Evolutionary conservation across 768 basidiomycete species (phyloP).

Genomic region (Melanogaster broomeanus): DNA sequence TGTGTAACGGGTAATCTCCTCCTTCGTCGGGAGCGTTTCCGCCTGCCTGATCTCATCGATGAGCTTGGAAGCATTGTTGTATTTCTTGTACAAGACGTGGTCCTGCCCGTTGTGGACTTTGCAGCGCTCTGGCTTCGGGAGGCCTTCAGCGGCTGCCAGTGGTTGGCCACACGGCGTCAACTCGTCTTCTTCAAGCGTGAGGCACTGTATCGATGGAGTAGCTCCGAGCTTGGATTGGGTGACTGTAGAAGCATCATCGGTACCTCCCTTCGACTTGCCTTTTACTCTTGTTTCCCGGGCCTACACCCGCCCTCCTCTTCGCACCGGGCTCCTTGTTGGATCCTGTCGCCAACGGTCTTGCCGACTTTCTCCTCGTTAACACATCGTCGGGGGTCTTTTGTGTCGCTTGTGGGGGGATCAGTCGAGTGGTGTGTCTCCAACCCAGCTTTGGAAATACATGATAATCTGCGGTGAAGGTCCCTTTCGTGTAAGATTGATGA

Average conservation of each 20-base stretch:
- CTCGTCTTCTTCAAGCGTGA: slow-evolving; percentile 26
- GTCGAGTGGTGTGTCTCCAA: slow-evolving; percentile 29
- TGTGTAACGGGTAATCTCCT: slow-evolving; percentile 9
- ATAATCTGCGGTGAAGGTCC: background rate
- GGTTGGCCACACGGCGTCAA: slow-evolving; percentile 21
- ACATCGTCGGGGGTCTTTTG: slow-evolving; percentile 23
- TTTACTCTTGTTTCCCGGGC: slow-evolving; percentile 10
- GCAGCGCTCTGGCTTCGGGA: slow-evolving; percentile 19
- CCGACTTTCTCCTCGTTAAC: slow-evolving; percentile 26
- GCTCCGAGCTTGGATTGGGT: background rate
- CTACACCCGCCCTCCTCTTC: slow-evolving; percentile 30
- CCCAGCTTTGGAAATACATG: slow-evolving; percentile 26
- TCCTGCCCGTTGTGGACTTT: slow-evolving; percentile 28
- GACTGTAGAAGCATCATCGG: no score
- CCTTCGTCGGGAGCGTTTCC: slow-evolving; percentile 16
- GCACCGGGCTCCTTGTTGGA: slow-evolving; percentile 20
- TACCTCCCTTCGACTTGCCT: no score
- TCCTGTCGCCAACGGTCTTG: slow-evolving; percentile 12
- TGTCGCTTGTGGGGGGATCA: slow-evolving; percentile 16
- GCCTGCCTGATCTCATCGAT: slow-evolving; percentile 20
- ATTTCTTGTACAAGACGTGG: slow-evolving; percentile 20
- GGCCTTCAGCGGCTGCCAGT: slow-evolving; percentile 22
- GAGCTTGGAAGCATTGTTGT: slow-evolving; percentile 28
- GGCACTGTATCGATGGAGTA: slow-evolving; percentile 7
- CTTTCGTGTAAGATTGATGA: background rate